Evolutionary conservation across 768 basidiomycete genomes (phyloP).

Genomic region (Trametes cingulata): DNA sequence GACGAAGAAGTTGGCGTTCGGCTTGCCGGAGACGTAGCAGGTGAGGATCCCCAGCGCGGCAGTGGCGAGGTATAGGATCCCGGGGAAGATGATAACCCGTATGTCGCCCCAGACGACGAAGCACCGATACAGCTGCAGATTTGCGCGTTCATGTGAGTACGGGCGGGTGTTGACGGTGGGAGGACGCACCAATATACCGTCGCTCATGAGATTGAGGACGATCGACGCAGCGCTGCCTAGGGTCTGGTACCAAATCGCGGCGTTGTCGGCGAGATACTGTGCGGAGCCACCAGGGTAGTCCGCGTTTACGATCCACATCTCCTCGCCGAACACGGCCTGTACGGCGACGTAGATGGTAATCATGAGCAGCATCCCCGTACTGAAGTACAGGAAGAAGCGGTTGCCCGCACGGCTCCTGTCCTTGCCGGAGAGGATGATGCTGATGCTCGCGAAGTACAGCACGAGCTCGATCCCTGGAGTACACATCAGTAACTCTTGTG

Average conservation of each 20-base stretch:
- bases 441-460: conserved; percentile 30
- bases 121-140: conserved; percentile 40
- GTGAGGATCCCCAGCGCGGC: conserved; percentile 17
- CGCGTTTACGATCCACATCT: conserved; percentile 39
- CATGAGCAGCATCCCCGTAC: conserved; percentile 32
- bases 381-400: conserved; percentile 18
- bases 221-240: conserved; percentile 27
- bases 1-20: conserved; percentile 15
- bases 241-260: conserved; percentile 34
- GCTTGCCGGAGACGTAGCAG: conserved; percentile 11
- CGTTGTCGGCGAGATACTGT: conserved; percentile 33
- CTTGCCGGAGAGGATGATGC: conserved; percentile 15
- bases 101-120: conserved; percentile 34
- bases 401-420: not conserved
- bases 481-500: not conserved
- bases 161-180: not conserved
- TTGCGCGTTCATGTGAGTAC: not conserved
- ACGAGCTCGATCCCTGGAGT: conserved; percentile 29
- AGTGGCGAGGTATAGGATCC: conserved; percentile 17
- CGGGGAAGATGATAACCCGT: conserved; percentile 12
- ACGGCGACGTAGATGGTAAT: conserved; percentile 35
- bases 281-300: conserved; percentile 39
- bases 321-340: conserved; percentile 35
- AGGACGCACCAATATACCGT: conserved; percentile 39
- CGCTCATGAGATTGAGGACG: conserved; percentile 38